Evolutionary conservation across 805 yeast species (phyloP).

Genomic region (Saturnispora serradocipensis): DNA sequence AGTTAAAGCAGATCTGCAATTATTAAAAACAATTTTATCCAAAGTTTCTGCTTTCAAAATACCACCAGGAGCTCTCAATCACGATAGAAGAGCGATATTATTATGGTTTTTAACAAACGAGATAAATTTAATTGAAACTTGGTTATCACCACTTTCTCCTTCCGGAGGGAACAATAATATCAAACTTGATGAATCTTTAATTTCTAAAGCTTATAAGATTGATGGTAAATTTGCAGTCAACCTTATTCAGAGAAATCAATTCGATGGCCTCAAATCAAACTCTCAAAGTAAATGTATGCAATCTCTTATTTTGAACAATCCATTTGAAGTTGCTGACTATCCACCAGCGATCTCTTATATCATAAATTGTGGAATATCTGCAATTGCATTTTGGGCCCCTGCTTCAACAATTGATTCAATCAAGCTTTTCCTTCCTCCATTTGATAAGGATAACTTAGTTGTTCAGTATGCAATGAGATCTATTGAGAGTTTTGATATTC

Average conservation of each 20-base stretch:
- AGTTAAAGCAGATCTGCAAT: slow-evolving; percentile 56
- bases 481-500: slow-evolving; percentile 77
- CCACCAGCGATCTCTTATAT: slow-evolving; percentile 54
- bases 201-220: slow-evolving; percentile 51
- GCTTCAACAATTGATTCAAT: slow-evolving; percentile 80
- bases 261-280: slow-evolving; percentile 15
- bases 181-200: slow-evolving; percentile 32
- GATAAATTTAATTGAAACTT: slow-evolving; percentile 57
- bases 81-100: slow-evolving; percentile 44
- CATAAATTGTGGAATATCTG: slow-evolving; percentile 19
- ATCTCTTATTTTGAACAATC: slow-evolving; percentile 42
- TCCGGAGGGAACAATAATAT: slow-evolving; percentile 28
- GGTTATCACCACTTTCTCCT: slow-evolving; percentile 61
- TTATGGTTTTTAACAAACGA: slow-evolving; percentile 68
- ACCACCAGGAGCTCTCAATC: slow-evolving; percentile 22
- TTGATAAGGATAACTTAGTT: slow-evolving; percentile 53
- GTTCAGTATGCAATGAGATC: slow-evolving; percentile 88
- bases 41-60: slow-evolving; percentile 18
- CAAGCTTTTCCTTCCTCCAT: slow-evolving; percentile 70
- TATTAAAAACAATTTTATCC: slow-evolving; percentile 45
- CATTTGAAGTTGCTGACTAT: slow-evolving; percentile 46
- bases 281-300: slow-evolving; percentile 33
- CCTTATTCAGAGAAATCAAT: slow-evolving; percentile 49
- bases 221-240: slow-evolving; percentile 69
- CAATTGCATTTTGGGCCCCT: slow-evolving; percentile 53